Base-by-base conservation (phyloP, 2,329 filamentous ascomycete species). In the Penicillium paneum region DNA sequence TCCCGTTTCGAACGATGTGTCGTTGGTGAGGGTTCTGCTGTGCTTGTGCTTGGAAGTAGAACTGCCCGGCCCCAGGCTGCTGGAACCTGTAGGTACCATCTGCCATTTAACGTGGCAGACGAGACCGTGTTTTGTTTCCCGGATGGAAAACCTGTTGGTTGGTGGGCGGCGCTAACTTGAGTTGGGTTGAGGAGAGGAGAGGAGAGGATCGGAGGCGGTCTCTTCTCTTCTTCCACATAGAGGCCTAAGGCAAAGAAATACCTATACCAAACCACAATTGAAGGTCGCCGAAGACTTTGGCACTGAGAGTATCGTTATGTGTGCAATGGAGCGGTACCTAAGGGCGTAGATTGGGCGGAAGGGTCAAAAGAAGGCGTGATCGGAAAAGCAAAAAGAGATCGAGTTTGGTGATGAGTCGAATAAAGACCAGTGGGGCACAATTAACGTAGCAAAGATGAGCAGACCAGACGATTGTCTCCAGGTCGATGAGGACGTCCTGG, bases 51-150 rank as follows among this genome's bases (percentile, higher is more conserved):
- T 74, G 71, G 60, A 76, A 78, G 66, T 73, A 78, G 64, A 76
- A 79, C 66, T 76, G 76, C 72, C 76, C 77, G 74, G 76, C 74
- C 72, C 76, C 77, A 77, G 77, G 75, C 75, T 79, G 77, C 72
- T 78, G 77, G 76, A 77, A 79, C 73, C 77, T 76, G 74, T 78
- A 79, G 72, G 75, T 75, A 78, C 76, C 77, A 79, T 79, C 77
- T 77, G 77, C 77, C 77, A 79, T 79, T 75, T 78, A 79, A 75
- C 74, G 74, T 70, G 75, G 75, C 73, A 76, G 72, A 75, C 64
- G 72, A 73, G 69, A 75, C 73, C 72, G 70, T 65, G 67, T 60
- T 61, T 69, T 69, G 62, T 66, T 68, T 67, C 63, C 62, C 62
- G 69, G 66, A 53, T 55, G 60, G 56, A 57, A 51, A 46, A 64